Base-by-base conservation (phyloP, 208 protist genomes). In the Leishmania mexicana region DNA sequence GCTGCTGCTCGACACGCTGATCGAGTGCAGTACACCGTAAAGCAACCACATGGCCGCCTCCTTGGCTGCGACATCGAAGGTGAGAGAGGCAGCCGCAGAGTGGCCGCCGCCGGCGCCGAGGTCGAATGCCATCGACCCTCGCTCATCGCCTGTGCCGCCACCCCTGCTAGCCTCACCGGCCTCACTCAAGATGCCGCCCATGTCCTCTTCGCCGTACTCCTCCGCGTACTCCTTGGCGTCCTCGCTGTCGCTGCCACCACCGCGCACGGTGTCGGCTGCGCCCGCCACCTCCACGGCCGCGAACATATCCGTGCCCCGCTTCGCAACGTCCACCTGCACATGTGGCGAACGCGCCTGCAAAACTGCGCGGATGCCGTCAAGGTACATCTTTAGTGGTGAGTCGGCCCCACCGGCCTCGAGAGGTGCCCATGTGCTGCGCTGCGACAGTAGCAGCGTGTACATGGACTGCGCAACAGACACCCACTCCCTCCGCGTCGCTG, bases 11-110 rank as follows among this genome's bases (percentile, higher is more conserved):
- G 42, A 38, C 68, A 24, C 21, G 57, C 31, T 53, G 49, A 85
- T 54, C 15, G 65, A 65, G 19, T 74, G 75, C 76, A 88, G 51
- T 11, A 86, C 81, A 38, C 64, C 71, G 54, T 83, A 84, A 57
- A 92, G 73, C 51, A 90, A 81, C 78, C 86, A 83, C 80, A 90
- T 78, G 47, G 83, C 83, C 58, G 81, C 83, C 76, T 84, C 83
- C 81, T 92, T 92, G 45, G 87, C 85, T 24, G 89, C 85, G n/a
- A 92, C 80, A 73, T 92, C 89, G 54, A 85, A 81, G 31, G 47
- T 81, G 28, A 79, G 60, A 40, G 76, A 13, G n/a, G 42, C 35
- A 35, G 75, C 80, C 5, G 7, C 76, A 1, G 42, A 28, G 7
- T 75, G 53, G 28, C 77, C 72, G 40, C 24, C 51, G 5, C 72